A percentile compares a stretch with the other conserved stretches of the same genome.
These are phyloP conservation scores for Didymella lethalis DNA, from an alignment of 2,329 filamentous ascomycete genomes.

Conservation along the genomic window DNA sequence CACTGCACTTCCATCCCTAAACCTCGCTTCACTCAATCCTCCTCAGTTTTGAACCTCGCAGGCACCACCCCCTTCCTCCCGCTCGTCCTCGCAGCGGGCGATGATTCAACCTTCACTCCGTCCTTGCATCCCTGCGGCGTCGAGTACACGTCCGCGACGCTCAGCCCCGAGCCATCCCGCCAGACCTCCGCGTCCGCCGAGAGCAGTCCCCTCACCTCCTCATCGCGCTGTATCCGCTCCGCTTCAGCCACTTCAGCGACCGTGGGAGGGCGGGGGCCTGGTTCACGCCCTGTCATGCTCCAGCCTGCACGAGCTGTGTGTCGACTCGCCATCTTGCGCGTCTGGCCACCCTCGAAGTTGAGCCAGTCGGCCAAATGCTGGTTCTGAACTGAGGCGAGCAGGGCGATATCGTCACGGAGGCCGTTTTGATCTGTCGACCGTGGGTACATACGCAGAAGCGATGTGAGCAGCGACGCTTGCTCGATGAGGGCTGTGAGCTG, in stretches of 20 bases:
- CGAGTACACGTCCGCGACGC: slow-evolving; percentile 29
- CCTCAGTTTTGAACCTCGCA: not conserved
- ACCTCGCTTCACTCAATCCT: too few species aligned
- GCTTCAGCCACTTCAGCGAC: not conserved
- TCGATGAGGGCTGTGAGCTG: slow-evolving; percentile 24
- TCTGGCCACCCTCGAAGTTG: slow-evolving; percentile 8
- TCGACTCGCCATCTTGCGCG: not conserved
- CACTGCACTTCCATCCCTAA: too few species aligned
- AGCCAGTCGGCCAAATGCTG: slow-evolving; percentile 29
- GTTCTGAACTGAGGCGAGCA: slow-evolving; percentile 27
- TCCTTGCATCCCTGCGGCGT: not conserved
- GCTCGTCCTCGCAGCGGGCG: not conserved
- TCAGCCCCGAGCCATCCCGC: slow-evolving; percentile 27
- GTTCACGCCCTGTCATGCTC: not conserved
- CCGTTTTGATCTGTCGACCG: slow-evolving; percentile 22
- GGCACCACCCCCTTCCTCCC: not conserved
- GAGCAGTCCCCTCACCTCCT: slow-evolving; percentile 23
- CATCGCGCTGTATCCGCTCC: slow-evolving; percentile 12
- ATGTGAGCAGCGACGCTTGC: slow-evolving; percentile 23
- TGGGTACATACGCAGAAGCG: slow-evolving; percentile 30
- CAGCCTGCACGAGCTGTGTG: not conserved
- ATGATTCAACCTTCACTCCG: not conserved
- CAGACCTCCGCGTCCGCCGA: slow-evolving; percentile 31
- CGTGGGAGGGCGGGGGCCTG: not conserved
- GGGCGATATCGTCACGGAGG: slow-evolving; percentile 31